A percentile compares a stretch with the other conserved stretches of the same genome.
Evolutionary conservation across 2,329 filamentous ascomycete species (phyloP).

Genomic region (Trichocomaceae sp.): DNA sequence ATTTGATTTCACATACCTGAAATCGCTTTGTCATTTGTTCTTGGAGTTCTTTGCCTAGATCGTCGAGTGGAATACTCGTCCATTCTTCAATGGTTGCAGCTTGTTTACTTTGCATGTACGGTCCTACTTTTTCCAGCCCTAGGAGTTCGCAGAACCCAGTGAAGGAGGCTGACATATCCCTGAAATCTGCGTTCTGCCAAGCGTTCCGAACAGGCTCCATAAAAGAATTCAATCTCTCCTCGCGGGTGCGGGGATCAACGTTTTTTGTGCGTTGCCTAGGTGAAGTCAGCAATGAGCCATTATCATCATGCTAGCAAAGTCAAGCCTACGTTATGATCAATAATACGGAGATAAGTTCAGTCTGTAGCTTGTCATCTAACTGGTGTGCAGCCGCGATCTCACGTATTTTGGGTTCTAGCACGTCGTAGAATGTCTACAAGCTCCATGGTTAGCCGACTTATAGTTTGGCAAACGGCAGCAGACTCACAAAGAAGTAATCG

Average conservation of each 20-base stretch:
- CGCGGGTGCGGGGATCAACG: conserved; percentile 63
- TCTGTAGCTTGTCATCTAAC: conserved; percentile 73
- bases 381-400: conserved; percentile 65
- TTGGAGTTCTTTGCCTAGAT: conserved; percentile 72
- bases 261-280: conserved; percentile 69
- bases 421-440: conserved; percentile 68
- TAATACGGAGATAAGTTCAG: conserved; percentile 82
- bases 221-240: conserved; percentile 67
- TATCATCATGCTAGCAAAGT: background rate
- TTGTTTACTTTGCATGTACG: conserved; percentile 66
- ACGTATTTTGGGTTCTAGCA: conserved; percentile 74
- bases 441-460: conserved; percentile 20
- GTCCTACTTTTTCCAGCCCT: conserved; percentile 70
- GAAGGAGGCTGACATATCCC: conserved; percentile 65
- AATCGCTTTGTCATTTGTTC: conserved; percentile 57
- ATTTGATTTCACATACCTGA: conserved; percentile 8
- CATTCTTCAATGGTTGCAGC: conserved; percentile 76
- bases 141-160: conserved; percentile 71
- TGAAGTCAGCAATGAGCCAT: conserved; percentile 13
- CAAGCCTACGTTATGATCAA: conserved; percentile 74
- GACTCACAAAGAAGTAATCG: conserved; percentile 69
- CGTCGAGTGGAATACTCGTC: conserved; percentile 69
- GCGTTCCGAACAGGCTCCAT: conserved; percentile 72
- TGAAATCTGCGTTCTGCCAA: conserved; percentile 69
- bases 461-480: background rate